A percentile compares a stretch with the other conserved stretches of the same genome.
phyloP scores from a whole-genome alignment of 2,329 filamentous ascomycete species.

The Lomentospora prolificans region DNA sequence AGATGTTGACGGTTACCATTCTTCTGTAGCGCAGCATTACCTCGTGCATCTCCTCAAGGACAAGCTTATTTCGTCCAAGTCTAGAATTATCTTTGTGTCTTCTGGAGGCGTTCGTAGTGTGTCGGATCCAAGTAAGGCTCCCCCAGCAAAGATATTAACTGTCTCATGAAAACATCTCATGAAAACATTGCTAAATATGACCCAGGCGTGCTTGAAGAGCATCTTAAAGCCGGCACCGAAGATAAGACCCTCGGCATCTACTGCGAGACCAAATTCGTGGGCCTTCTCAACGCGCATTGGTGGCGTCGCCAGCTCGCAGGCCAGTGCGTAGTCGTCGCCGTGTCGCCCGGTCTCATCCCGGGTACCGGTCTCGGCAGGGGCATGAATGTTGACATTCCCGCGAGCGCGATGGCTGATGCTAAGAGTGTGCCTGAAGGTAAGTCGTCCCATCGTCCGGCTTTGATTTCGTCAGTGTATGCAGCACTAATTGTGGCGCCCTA shows the following conservation, averaged over 20 bases:
- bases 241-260: slow-evolving; percentile 24
- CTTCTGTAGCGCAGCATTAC: slow-evolving; percentile 39
- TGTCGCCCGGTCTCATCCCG: slow-evolving; percentile 43
- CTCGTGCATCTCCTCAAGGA: slow-evolving; percentile 37
- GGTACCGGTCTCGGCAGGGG: slow-evolving; percentile 30
- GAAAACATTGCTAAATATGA: no score
- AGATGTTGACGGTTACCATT: no score
- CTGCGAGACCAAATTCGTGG: slow-evolving; percentile 36
- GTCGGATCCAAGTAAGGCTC: slow-evolving; percentile 23
- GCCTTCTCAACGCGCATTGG: slow-evolving; percentile 42
- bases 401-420: slow-evolving; percentile 28
- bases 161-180: no score
- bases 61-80: slow-evolving; percentile 34
- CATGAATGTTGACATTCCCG: slow-evolving; percentile 18
- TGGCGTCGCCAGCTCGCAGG: slow-evolving; percentile 42
- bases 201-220: slow-evolving; percentile 25
- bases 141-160: no score
- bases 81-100: slow-evolving; percentile 40
- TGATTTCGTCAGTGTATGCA: no score
- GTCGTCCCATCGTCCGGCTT: no score
- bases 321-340: slow-evolving; percentile 36
- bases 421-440: slow-evolving; percentile 36
- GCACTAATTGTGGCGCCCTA: neutral
- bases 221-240: slow-evolving; percentile 30
- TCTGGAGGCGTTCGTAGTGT: slow-evolving; percentile 36